Base-by-base conservation (phyloP, 2,329 filamentous ascomycete species). In the Cladosporium sp. region DNA sequence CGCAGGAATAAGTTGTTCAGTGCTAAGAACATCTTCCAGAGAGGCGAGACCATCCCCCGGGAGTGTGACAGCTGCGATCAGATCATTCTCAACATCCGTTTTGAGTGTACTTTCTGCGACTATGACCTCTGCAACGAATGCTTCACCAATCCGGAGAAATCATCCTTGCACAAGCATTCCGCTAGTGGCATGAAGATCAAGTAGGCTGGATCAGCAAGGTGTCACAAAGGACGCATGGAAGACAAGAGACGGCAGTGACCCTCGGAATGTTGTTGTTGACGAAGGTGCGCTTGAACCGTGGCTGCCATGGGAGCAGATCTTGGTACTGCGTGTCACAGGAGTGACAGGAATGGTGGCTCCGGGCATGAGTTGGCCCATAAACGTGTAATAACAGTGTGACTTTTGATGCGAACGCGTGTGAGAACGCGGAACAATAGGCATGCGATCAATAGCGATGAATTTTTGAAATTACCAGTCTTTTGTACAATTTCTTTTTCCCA, bases 91-190 rank as follows among this genome's bases (percentile, higher is more conserved):
- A 44, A 11, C 14, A 35, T 14, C 33, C 29, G 29, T 8, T 31
- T 31, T 31, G 29, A 31, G 29, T 31, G 29, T 31, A 31, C 8
- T 31, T 31, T 8, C 8, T 31, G 29, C 29, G 29, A 31, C 26
- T 58, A 50, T 11, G 50, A 63, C 28, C 55, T 58, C n/a, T 65
- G 56, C 18, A 29, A 7, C 1, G 16, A 40, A 1, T 65, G 62
- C 12, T 29, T 28, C 23, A 5, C 8, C 4, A 16, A 50, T 11
- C 55, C 44, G 14, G 31, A 7, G 1, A 10, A 53, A 6, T 52
- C 62, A 10, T 59, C 26, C 16, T 11, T 37, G 44, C 61, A 63
- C 10, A 35, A 65, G 44, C 44, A 60, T 16, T 31, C 11, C 2
- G 37, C 35, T 29, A 26, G 7, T 53, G 60, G 29, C 18, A 53